Evolutionary conservation across 1,284 basidiomycete genomes (phyloP).

Genomic region (Inonotus obliquus): DNA sequence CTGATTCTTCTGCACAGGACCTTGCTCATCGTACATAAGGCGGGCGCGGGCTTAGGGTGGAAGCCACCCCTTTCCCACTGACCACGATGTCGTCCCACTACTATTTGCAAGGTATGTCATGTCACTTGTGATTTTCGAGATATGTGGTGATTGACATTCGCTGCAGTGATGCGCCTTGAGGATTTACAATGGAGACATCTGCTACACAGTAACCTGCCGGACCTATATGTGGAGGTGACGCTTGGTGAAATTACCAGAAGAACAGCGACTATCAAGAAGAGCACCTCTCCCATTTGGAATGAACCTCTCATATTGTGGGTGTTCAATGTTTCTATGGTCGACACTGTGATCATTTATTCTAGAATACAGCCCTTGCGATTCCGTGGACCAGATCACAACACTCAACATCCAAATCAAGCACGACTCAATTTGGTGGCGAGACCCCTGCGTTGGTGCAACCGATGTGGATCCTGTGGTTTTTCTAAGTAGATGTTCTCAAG

Average conservation of each 20-base stretch:
- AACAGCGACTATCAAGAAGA: background rate
- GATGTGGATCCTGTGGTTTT: background rate
- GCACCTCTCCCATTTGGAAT: background rate
- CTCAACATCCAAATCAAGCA: background rate
- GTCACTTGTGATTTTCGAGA: background rate
- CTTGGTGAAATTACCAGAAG: background rate
- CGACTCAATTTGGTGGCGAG: background rate
- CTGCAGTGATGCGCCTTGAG: background rate
- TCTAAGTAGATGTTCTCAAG: background rate
- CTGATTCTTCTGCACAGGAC: too few relatives aligned
- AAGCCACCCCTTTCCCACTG: background rate
- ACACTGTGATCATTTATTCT: background rate
- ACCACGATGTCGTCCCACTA: background rate
- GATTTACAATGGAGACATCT: background rate
- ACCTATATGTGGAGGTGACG: conserved; percentile 1
- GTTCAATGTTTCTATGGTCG: background rate
- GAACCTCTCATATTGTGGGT: background rate
- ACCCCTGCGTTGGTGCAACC: background rate
- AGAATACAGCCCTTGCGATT: background rate
- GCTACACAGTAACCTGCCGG: background rate
- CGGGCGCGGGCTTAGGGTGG: too few relatives aligned
- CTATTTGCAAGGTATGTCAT: background rate
- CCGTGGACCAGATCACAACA: background rate
- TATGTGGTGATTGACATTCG: background rate
- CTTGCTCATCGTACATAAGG: too few relatives aligned